phyloP scores from a whole-genome alignment of 805 yeast genomes.

The Sugiyamaella lignohabitans region DNA sequence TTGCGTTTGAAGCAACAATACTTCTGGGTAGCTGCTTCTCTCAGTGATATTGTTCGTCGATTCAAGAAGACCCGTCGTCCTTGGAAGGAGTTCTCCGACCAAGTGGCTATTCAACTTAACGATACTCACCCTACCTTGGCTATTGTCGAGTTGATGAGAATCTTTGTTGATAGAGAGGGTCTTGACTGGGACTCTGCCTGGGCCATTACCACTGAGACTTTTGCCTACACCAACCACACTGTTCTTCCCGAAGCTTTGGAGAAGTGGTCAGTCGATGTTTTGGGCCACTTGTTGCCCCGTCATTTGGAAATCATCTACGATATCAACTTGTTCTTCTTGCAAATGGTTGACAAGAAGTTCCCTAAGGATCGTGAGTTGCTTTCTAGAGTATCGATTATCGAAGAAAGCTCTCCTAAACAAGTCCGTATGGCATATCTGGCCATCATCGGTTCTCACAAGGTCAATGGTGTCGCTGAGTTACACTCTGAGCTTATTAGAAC shows the following conservation, averaged over 20 bases:
- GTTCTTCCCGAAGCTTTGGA: conserved; percentile 93
- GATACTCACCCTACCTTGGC: conserved; percentile 95
- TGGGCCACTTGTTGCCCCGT: conserved; percentile 77
- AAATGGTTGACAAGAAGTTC: conserved; percentile 65
- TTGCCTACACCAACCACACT: conserved; percentile 92
- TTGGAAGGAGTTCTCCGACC: conserved; percentile 79
- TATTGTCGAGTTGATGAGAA: conserved; percentile 80
- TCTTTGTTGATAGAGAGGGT: conserved; percentile 76
- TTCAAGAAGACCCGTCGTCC: conserved; percentile 71
- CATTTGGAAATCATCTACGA: conserved; percentile 87
- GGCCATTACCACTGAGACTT: conserved; percentile 70
- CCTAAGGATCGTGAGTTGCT: conserved; percentile 67
- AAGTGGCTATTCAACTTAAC: conserved; percentile 85
- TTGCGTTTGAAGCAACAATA: conserved; percentile 90
- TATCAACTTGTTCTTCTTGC: conserved; percentile 71
- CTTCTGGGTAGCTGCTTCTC: conserved; percentile 94
- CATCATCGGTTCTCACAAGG: conserved; percentile 85
- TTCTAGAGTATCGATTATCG: conserved; percentile 72
- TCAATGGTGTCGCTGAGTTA: conserved; percentile 92
- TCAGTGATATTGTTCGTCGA: conserved; percentile 84
- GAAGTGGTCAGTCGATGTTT: conserved; percentile 86
- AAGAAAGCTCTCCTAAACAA: conserved; percentile 72
- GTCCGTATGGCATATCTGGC: conserved; percentile 92
- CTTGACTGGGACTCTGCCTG: conserved; percentile 81
- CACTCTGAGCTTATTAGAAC: conserved; percentile 88